Evolutionary conservation across 805 yeast species (phyloP).

Genomic region (Saturnispora sanitii): DNA sequence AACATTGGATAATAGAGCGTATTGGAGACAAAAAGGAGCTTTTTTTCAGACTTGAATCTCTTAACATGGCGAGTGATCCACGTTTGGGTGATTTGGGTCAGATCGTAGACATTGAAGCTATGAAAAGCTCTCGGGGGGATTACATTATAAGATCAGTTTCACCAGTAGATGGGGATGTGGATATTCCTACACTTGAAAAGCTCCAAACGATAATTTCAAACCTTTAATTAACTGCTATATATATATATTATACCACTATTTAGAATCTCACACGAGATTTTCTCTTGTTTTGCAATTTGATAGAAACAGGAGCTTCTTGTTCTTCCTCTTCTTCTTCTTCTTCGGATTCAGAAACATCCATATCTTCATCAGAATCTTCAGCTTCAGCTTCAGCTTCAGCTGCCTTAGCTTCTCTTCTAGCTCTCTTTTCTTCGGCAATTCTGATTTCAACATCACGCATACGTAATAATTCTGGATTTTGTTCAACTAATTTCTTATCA

Average conservation of each 20-base stretch:
- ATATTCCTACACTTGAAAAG: background rate
- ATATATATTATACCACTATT: conserved; percentile 12
- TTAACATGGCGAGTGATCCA: background rate
- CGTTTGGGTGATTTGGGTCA: conserved; percentile 6
- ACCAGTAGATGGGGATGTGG: conserved; percentile 1
- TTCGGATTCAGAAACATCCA: conserved; percentile 28
- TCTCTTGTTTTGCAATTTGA: conserved; percentile 49
- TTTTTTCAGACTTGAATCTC: background rate
- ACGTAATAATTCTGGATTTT: conserved; percentile 79
- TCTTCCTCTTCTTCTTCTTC: conserved; percentile 30
- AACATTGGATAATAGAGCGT: background rate
- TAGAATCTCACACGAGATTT: conserved; percentile 35
- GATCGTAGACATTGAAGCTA: conserved; percentile 6
- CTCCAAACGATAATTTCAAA: background rate
- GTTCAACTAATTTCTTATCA: conserved; percentile 82
- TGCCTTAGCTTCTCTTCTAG: conserved; percentile 37
- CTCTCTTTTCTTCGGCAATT: conserved; percentile 56
- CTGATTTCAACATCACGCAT: conserved; percentile 90
- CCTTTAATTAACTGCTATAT: background rate
- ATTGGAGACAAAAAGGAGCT: background rate
- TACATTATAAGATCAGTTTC: conserved; percentile 1
- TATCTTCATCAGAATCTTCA: conserved; percentile 38
- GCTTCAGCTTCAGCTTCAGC: conserved; percentile 31
- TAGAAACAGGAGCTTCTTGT: conserved; percentile 38
- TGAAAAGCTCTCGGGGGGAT: background rate